A percentile compares a stretch with the other conserved stretches of the same genome.
Evolutionary conservation across 495 filamentous ascomycete species (phyloP).

Genomic region (Rusavskia elegans): DNA sequence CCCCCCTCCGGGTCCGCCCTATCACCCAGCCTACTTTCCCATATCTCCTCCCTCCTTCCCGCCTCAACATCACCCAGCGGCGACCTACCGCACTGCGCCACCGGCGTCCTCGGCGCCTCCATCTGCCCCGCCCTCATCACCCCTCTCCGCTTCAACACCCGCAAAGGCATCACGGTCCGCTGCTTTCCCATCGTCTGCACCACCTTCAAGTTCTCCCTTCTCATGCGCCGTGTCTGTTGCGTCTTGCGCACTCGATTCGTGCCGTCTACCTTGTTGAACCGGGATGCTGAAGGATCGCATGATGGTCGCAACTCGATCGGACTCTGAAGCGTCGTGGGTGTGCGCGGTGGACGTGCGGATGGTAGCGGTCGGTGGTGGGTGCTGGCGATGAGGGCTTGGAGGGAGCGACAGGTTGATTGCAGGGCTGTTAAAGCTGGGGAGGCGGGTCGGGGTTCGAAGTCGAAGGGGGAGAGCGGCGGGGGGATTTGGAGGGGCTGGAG

Average conservation of each 20-base stretch:
- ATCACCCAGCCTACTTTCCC: not conserved
- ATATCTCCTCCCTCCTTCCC: not conserved
- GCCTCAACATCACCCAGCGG: not conserved
- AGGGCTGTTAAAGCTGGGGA: not conserved
- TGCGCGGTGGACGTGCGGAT: not conserved
- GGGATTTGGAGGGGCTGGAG: not conserved
- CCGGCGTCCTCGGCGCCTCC: not conserved
- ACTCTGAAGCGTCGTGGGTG: not conserved
- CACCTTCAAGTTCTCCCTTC: not conserved
- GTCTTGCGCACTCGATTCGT: not conserved
- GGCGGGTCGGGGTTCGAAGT: not conserved
- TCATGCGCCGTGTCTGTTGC: not conserved
- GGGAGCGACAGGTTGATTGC: not conserved
- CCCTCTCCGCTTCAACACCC: not conserved
- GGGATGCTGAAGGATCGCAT: not conserved
- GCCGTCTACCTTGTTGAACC: not conserved
- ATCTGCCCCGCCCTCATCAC: not conserved
- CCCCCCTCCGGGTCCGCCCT: not conserved
- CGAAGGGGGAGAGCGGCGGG: not conserved
- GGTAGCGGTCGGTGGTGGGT: not conserved
- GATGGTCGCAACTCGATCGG: not conserved
- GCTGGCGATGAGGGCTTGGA: not conserved
- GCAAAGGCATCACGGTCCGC: not conserved
- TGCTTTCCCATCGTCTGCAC: too few species aligned
- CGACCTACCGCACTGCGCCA: not conserved